These are phyloP conservation scores for Rutstroemia sp. DNA, from an alignment of 2,329 filamentous ascomycete genomes.

Conservation along the genomic window DNA sequence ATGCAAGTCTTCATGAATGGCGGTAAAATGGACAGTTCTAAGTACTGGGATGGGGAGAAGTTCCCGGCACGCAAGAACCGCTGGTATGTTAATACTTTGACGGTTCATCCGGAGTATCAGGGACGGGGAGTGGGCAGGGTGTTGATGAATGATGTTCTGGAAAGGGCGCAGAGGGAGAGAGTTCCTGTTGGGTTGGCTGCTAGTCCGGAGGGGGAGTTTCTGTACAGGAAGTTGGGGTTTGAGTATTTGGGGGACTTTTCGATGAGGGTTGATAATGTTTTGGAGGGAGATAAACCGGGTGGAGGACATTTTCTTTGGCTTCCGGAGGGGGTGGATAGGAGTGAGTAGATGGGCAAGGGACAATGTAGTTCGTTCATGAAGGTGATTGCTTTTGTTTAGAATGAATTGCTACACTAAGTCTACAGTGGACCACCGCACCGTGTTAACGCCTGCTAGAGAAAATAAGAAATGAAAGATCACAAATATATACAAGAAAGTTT, in stretches of 20 bases:
- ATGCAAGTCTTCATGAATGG: conserved; percentile 7
- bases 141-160: conserved; percentile 17
- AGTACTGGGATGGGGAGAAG: conserved; percentile 18
- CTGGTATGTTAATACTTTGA: conserved; percentile 19
- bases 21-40: conserved; percentile 9
- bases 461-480: too few relatives aligned
- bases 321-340: conserved; percentile 9
- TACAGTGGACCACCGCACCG: too few relatives aligned
- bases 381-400: too few relatives aligned
- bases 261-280: conserved; percentile 1
- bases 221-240: conserved; percentile 26
- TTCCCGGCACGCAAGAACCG: conserved; percentile 17
- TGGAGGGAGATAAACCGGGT: conserved; percentile 10
- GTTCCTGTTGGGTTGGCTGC: conserved; percentile 19
- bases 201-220: conserved; percentile 16
- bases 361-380: too few relatives aligned
- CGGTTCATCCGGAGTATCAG: conserved; percentile 19
- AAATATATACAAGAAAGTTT: background rate
- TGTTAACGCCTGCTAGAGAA: too few relatives aligned
- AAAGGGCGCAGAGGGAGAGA: conserved; percentile 16
- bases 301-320: conserved; percentile 23
- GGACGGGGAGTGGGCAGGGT: conserved; percentile 21
- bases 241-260: conserved; percentile 17
- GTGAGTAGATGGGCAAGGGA: background rate
- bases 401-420: too few relatives aligned